These are phyloP conservation scores for Phytophthora capsici DNA, from an alignment of 352 stramenopile genomes.

Conservation along the genomic window DNA sequence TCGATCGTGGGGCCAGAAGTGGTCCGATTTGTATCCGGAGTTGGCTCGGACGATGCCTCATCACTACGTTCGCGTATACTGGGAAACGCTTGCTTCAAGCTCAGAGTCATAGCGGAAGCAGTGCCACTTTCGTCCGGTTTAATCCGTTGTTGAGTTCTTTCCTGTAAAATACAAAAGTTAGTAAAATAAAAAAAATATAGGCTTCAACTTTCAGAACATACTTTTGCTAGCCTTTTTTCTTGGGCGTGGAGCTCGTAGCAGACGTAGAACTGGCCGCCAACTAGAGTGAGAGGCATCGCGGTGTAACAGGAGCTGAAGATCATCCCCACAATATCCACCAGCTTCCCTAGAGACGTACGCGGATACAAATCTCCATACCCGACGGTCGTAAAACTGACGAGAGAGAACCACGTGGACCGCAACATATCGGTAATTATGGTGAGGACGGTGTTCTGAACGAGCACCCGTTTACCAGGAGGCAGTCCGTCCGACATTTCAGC, in stretches of 20 bases:
- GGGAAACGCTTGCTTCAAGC: neutral
- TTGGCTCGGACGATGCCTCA: too few species aligned
- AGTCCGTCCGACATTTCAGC: slow-evolving; percentile 31
- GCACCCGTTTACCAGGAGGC: slow-evolving; percentile 40
- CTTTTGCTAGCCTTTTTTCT: slow-evolving; percentile 38
- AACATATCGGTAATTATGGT: slow-evolving; percentile 53
- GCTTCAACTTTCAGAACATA: slow-evolving; percentile 2
- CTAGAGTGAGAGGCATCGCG: slow-evolving; percentile 65
- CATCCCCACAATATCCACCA: slow-evolving; percentile 55
- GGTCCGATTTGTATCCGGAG: too few species aligned
- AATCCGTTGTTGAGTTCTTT: slow-evolving; percentile 13
- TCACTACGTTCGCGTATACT: neutral
- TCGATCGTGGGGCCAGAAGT: neutral
- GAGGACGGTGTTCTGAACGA: slow-evolving; percentile 46
- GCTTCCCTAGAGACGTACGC: slow-evolving; percentile 44
- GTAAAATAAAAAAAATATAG: neutral
- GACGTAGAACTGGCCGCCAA: slow-evolving; percentile 65
- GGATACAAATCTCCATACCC: slow-evolving; percentile 59
- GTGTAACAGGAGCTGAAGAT: slow-evolving; percentile 68
- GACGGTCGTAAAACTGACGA: slow-evolving; percentile 58
- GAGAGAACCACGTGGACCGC: slow-evolving; percentile 55
- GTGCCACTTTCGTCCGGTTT: slow-evolving; percentile 1
- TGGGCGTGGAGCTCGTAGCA: slow-evolving; percentile 58
- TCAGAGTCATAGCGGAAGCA: too few species aligned
- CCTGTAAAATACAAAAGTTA: neutral